A percentile compares a stretch with the other conserved stretches of the same genome.
Conservation (phyloP, 192 early-diverging fungal species). For the Linnemannia exigua region DNA sequence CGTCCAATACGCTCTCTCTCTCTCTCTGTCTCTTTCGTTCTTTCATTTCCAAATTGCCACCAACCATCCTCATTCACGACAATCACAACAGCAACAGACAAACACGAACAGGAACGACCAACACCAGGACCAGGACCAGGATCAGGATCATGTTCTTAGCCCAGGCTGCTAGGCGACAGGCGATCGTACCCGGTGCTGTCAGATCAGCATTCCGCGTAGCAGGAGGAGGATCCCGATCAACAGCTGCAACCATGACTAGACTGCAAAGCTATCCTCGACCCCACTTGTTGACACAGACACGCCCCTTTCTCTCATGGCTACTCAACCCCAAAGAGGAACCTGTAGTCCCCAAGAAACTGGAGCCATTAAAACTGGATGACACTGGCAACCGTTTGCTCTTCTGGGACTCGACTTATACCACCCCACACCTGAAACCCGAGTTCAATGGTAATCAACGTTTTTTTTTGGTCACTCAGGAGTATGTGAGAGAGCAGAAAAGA, state of each 20-base stretch:
- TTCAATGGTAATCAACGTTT: conserved; percentile 36
- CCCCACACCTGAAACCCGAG: conserved; percentile 42
- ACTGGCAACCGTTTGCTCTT: conserved; percentile 31
- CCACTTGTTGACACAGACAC: conserved; percentile 6
- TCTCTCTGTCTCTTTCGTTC: neutral
- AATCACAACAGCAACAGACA: neutral
- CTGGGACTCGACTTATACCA: conserved; percentile 52
- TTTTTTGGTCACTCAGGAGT: neutral
- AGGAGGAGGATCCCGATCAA: conserved; percentile 9
- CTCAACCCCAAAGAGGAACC: conserved; percentile 54
- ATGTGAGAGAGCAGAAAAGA: neutral
- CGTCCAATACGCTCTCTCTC: neutral
- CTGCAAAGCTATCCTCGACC: neutral
- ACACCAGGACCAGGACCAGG: neutral
- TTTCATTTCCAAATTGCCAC: neutral
- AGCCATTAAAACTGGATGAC: conserved; percentile 29
- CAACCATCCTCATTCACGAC: neutral
- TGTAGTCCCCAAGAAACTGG: conserved; percentile 29
- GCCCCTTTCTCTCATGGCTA: conserved; percentile 46
- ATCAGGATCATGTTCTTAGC: conserved; percentile 18
- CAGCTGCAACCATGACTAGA: neutral
- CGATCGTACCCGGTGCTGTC: neutral
- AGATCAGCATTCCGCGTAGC: neutral
- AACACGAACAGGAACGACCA: neutral
- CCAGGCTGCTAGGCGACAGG: neutral